phyloP scores from a whole-genome alignment of 2,329 filamentous ascomycete species.

The Cytospora paraplurivora region DNA sequence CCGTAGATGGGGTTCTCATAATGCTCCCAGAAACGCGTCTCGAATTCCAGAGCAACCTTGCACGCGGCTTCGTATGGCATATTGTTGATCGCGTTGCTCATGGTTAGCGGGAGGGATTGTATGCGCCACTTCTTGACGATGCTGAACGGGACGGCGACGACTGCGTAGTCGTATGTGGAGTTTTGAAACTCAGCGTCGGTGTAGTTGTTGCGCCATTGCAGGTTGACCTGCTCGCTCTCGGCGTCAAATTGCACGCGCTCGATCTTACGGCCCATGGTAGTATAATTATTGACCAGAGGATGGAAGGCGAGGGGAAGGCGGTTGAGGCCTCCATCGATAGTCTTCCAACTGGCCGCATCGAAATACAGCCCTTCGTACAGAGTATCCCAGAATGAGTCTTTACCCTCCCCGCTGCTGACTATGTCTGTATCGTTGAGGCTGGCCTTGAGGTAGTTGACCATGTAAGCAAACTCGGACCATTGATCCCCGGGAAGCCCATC shows the following conservation, averaged over 20 bases:
- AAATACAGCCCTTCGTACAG: slow-evolving; percentile 63
- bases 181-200: slow-evolving; percentile 45
- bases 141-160: slow-evolving; percentile 67
- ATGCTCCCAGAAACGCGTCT: slow-evolving; percentile 63
- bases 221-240: slow-evolving; percentile 53
- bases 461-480: slow-evolving; percentile 66
- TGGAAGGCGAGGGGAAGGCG: slow-evolving; percentile 64
- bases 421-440: slow-evolving; percentile 58
- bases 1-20: slow-evolving; percentile 60
- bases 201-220: slow-evolving; percentile 57
- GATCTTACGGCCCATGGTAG: slow-evolving; percentile 59
- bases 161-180: slow-evolving; percentile 63
- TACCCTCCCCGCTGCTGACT: slow-evolving; percentile 43
- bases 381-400: slow-evolving; percentile 50
- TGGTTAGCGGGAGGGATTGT: slow-evolving; percentile 42
- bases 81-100: slow-evolving; percentile 50
- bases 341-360: slow-evolving; percentile 60
- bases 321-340: slow-evolving; percentile 60
- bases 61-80: slow-evolving; percentile 50
- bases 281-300: slow-evolving; percentile 60
- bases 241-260: slow-evolving; percentile 58
- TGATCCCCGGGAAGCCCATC: slow-evolving; percentile 56
- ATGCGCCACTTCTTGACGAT: slow-evolving; percentile 65
- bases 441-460: slow-evolving; percentile 59
- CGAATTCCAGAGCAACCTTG: slow-evolving; percentile 68